These are phyloP conservation scores for Cyberlindnera mrakii DNA, from an alignment of 805 yeast species.

Conservation along the genomic window DNA sequence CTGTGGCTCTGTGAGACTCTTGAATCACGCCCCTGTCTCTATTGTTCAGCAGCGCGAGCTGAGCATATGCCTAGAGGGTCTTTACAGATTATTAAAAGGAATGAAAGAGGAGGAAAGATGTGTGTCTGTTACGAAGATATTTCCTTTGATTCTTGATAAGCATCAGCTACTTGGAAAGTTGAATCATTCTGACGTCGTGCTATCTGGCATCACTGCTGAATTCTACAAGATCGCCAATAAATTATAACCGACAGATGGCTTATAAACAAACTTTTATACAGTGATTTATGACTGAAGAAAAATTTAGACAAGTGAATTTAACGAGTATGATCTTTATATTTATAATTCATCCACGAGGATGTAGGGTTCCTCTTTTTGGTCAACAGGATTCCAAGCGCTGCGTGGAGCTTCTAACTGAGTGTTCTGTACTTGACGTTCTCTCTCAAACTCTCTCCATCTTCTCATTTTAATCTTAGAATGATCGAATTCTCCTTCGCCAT, in stretches of 20 bases:
- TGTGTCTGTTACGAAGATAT: slow-evolving; percentile 10
- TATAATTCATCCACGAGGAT: slow-evolving; percentile 8
- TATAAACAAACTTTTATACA: background rate
- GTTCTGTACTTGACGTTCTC: slow-evolving; percentile 35
- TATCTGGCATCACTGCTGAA: slow-evolving; percentile 20
- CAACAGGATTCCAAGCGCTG: slow-evolving; percentile 24
- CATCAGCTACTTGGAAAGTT: slow-evolving; percentile 15
- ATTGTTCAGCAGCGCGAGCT: slow-evolving; percentile 62
- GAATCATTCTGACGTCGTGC: slow-evolving; percentile 7
- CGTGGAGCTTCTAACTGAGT: slow-evolving; percentile 18
- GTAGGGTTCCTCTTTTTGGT: slow-evolving; percentile 10
- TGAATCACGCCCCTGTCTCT: slow-evolving; percentile 61
- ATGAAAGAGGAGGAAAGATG: slow-evolving; percentile 3
- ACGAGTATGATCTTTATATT: background rate
- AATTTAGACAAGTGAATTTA: background rate
- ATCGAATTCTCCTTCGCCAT: slow-evolving; percentile 77
- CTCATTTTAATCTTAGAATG: slow-evolving; percentile 86
- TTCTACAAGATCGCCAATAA: slow-evolving; percentile 18
- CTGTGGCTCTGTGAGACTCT: slow-evolving; percentile 53
- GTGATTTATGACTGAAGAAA: background rate
- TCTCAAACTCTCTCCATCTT: slow-evolving; percentile 91
- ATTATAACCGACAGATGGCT: background rate
- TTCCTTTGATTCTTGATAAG: slow-evolving; percentile 21
- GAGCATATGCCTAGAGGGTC: slow-evolving; percentile 37
- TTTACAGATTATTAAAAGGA: slow-evolving; percentile 25